These are phyloP conservation scores for Echinosophora koreensis DNA, from an alignment of 306 rosid species.

Conservation along the genomic window DNA sequence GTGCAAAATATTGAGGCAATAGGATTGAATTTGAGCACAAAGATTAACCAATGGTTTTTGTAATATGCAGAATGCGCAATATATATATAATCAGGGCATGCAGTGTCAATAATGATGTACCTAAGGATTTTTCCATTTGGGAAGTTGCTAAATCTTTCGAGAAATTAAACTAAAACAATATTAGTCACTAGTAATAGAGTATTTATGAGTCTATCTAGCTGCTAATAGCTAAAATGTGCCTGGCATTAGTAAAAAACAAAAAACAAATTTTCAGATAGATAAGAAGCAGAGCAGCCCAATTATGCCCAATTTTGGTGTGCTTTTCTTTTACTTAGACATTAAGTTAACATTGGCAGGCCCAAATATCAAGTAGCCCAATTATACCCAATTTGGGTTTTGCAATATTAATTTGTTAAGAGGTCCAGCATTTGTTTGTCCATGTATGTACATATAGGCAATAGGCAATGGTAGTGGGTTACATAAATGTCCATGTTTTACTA, in stretches of 20 bases:
- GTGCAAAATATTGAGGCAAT: slow-evolving; percentile 3
- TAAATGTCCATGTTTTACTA: no score
- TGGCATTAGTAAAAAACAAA: not conserved
- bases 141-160: not conserved
- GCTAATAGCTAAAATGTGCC: not conserved
- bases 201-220: not conserved
- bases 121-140: slow-evolving; percentile 4
- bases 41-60: slow-evolving; percentile 1
- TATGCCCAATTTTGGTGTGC: no score
- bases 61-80: slow-evolving; percentile 15
- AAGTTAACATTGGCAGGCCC: no score
- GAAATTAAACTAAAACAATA: not conserved
- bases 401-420: no score
- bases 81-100: not conserved
- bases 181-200: not conserved
- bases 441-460: no score
- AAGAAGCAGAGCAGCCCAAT: no score
- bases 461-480: no score
- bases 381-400: no score
- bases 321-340: no score
- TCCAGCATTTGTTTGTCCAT: no score
- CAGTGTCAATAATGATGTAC: not conserved
- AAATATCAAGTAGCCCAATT: no score
- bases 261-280: not conserved
- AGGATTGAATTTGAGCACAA: slow-evolving; percentile 19